phyloP scores from a whole-genome alignment of 2,329 filamentous ascomycete genomes.

The Aspergillus terreus region DNA sequence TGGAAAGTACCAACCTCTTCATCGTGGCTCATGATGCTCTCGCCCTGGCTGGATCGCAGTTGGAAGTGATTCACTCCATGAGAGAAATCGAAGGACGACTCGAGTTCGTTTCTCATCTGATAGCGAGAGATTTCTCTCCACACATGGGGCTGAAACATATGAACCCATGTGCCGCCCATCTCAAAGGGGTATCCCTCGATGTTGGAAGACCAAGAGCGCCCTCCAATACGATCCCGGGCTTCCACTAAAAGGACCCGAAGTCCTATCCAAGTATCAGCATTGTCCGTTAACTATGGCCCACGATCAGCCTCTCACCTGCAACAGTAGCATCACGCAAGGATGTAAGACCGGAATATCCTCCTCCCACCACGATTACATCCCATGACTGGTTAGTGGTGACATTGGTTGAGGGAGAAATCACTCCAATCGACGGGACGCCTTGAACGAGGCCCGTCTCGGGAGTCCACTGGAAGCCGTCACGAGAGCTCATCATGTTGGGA shows the following conservation, averaged over 20 bases:
- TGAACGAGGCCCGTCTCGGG: slow-evolving; percentile 13
- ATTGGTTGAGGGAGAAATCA: slow-evolving; percentile 19
- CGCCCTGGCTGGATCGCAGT: slow-evolving; percentile 28
- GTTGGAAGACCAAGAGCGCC: slow-evolving; percentile 46
- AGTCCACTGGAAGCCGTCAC: slow-evolving; percentile 26
- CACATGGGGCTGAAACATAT: slow-evolving; percentile 43
- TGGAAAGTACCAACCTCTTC: slow-evolving; percentile 21
- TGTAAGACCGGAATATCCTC: slow-evolving; percentile 30
- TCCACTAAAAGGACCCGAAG: slow-evolving; percentile 45
- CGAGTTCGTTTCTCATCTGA: slow-evolving; percentile 39
- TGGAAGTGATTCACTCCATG: slow-evolving; percentile 43
- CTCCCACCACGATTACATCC: slow-evolving; percentile 30
- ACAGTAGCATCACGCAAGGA: slow-evolving; percentile 27
- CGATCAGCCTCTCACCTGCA: slow-evolving; percentile 12
- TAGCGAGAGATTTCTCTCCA: slow-evolving; percentile 48
- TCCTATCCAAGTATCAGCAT: slow-evolving; percentile 15
- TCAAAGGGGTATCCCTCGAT: slow-evolving; percentile 45
- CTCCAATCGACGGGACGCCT: slow-evolving; percentile 19
- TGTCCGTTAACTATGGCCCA: neutral
- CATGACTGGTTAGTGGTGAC: slow-evolving; percentile 4
- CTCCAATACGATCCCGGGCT: slow-evolving; percentile 48
- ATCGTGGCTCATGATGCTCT: slow-evolving; percentile 39
- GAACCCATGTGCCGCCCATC: slow-evolving; percentile 51
- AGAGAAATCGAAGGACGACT: slow-evolving; percentile 40
- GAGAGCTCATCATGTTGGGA: slow-evolving; percentile 13